Conservation (phyloP, 495 filamentous ascomycete genomes). For the Neurospora sp. region DNA sequence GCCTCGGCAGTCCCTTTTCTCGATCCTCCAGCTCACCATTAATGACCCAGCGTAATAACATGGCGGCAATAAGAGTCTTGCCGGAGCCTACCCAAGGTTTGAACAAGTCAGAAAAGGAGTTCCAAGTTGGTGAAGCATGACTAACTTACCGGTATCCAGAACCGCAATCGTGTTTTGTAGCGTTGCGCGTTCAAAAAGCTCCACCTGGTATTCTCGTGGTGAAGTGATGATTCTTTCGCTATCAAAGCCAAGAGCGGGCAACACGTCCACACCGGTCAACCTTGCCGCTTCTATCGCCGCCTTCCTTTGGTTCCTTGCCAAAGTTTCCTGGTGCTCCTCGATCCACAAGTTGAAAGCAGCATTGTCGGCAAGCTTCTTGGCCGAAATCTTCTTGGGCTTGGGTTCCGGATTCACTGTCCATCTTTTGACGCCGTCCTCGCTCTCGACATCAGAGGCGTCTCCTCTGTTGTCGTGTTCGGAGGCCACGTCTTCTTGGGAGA, state of each 20-base stretch:
- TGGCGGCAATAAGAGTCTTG: slow-evolving; percentile 88
- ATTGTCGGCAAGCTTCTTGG: slow-evolving; percentile 40
- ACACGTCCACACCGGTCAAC: slow-evolving; percentile 5
- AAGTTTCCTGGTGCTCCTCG: slow-evolving; percentile 19
- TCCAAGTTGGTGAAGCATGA: neutral
- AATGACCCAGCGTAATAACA: slow-evolving; percentile 70
- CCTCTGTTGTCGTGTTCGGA: slow-evolving; percentile 10
- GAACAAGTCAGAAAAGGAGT: slow-evolving; percentile 1
- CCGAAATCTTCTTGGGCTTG: slow-evolving; percentile 29
- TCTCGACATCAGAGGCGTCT: slow-evolving; percentile 1
- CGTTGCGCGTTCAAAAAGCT: slow-evolving; percentile 87
- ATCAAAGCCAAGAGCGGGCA: slow-evolving; percentile 20
- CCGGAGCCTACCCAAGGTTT: slow-evolving; percentile 61
- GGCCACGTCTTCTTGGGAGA: neutral
- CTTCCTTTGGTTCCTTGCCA: slow-evolving; percentile 5
- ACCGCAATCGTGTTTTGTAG: slow-evolving; percentile 85
- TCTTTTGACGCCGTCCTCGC: slow-evolving; percentile 21
- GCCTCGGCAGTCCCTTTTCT: slow-evolving; percentile 43
- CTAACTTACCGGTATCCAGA: slow-evolving; percentile 67
- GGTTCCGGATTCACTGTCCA: slow-evolving; percentile 12
- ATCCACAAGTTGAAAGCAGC: slow-evolving; percentile 41
- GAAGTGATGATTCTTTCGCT: slow-evolving; percentile 50
- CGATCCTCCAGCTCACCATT: slow-evolving; percentile 70
- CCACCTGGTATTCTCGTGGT: slow-evolving; percentile 84
- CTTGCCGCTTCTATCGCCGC: slow-evolving; percentile 12